Evolutionary conservation across 2,329 filamentous ascomycete species (phyloP).

Genomic region (Ascosphaera apis): DNA sequence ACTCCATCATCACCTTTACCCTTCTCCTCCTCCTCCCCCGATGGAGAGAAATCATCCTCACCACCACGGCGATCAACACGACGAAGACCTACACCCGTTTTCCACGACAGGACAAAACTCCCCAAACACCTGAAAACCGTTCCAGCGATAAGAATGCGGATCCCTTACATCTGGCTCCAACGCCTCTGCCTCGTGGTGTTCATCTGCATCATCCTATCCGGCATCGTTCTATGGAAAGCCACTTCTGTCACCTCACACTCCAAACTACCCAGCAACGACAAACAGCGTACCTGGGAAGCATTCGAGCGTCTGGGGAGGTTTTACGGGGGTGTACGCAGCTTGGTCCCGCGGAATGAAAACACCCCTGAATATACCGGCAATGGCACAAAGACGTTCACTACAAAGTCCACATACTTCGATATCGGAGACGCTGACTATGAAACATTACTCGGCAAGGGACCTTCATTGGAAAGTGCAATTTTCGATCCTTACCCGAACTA

Average conservation of each 20-base stretch:
- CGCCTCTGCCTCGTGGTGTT: conserved; percentile 56
- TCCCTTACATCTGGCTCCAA: conserved; percentile 15
- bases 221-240: conserved; percentile 49
- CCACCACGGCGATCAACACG: no score
- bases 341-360: conserved; percentile 44
- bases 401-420: neutral
- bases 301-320: conserved; percentile 75
- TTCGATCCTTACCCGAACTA: conserved; percentile 52
- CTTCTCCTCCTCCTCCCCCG: no score
- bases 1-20: no score
- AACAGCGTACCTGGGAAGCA: conserved; percentile 52
- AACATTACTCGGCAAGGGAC: conserved; percentile 13
- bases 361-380: conserved; percentile 61
- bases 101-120: no score
- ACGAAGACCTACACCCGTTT: no score
- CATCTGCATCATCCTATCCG: conserved; percentile 48
- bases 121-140: no score
- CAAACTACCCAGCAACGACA: conserved; percentile 10
- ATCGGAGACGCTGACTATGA: conserved; percentile 7
- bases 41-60: no score
- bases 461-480: conserved; percentile 24
- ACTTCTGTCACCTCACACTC: conserved; percentile 5
- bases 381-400: conserved; percentile 23
- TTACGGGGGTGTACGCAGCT: conserved; percentile 59
- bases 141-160: neutral